Evolutionary conservation across 2,329 filamentous ascomycete species (phyloP).

Genomic region (Aspergillus quadrilineatus): DNA sequence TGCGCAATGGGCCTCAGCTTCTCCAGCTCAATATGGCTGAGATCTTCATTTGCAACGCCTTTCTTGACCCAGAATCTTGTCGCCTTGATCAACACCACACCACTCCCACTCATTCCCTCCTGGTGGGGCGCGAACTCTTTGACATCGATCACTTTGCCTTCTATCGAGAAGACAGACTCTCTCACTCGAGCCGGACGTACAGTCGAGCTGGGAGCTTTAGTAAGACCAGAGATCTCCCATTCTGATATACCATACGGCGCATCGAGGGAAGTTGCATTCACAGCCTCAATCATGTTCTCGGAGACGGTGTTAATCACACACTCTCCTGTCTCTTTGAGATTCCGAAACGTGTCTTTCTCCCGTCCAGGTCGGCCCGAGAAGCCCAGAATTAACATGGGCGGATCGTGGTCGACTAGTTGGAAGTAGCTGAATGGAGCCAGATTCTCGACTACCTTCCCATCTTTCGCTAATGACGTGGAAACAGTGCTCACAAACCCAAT

Average conservation of each 20-base stretch:
- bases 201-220: constrained; percentile 62
- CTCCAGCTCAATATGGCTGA: constrained; percentile 70
- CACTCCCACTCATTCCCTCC: constrained; percentile 70
- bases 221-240: constrained; percentile 76
- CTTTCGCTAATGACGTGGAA: constrained; percentile 39
- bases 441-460: constrained; percentile 67
- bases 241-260: constrained; percentile 74
- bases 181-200: constrained; percentile 71
- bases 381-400: constrained; percentile 73
- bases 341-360: constrained; percentile 76
- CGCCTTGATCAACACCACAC: constrained; percentile 76
- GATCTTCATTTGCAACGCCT: constrained; percentile 78
- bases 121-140: constrained; percentile 73
- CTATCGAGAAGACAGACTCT: constrained; percentile 80
- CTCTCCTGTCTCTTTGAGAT: constrained; percentile 69
- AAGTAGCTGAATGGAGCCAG: constrained; percentile 88
- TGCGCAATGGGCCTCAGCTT: constrained; percentile 74
- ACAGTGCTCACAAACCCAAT: constrained; percentile 65
- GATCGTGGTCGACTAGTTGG: constrained; percentile 79
- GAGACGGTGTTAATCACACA: constrained; percentile 85
- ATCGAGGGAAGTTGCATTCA: constrained; percentile 75
- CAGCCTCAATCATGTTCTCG: constrained; percentile 82
- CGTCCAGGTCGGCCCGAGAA: constrained; percentile 57
- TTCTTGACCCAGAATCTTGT: constrained; percentile 85
- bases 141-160: constrained; percentile 71